Percentiles rank a stretch among this genome's conserved stretches.
Evolutionary conservation across 495 filamentous ascomycete genomes (phyloP).

Genomic region (Podospora didyma): DNA sequence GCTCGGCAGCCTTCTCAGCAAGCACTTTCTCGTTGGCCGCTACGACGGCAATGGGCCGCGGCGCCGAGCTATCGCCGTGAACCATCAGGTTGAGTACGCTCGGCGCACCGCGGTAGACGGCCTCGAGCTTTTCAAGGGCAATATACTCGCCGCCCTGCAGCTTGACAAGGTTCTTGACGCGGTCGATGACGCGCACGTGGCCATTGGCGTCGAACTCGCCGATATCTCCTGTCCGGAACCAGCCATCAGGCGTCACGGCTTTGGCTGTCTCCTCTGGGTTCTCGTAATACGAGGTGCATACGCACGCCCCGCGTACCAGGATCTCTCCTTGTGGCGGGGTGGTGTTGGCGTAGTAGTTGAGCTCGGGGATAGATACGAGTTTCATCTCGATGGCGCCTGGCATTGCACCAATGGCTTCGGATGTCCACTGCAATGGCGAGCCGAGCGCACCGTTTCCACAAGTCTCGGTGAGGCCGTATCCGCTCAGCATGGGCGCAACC

Average conservation of each 20-base stretch:
- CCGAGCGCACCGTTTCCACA: conserved; percentile 66
- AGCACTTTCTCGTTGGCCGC: conserved; percentile 53
- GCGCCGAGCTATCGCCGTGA: conserved; percentile 47
- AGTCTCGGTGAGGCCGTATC: conserved; percentile 88
- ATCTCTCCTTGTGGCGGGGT: conserved; percentile 85
- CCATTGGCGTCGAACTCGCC: conserved; percentile 69
- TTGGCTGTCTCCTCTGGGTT: conserved; percentile 78
- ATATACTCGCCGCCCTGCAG: conserved; percentile 63
- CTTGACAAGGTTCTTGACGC: conserved; percentile 81
- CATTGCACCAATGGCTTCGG: conserved; percentile 71
- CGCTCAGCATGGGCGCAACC: conserved; percentile 70
- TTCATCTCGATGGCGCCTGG: conserved; percentile 64
- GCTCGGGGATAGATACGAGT: conserved; percentile 75
- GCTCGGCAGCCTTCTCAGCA: conserved; percentile 45
- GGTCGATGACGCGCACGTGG: conserved; percentile 82
- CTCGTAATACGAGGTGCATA: conserved; percentile 74
- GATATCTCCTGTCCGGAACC: conserved; percentile 92
- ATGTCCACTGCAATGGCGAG: conserved; percentile 62
- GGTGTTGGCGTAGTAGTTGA: conserved; percentile 74
- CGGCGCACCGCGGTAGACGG: conserved; percentile 53
- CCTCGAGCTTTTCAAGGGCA: conserved; percentile 63
- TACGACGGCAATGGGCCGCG: conserved; percentile 55
- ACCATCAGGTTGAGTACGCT: conserved; percentile 58
- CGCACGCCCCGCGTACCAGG: conserved; percentile 64
- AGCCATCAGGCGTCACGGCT: conserved; percentile 77